Base-by-base conservation (phyloP, 495 filamentous ascomycete species). In the Penicillium salamii region DNA sequence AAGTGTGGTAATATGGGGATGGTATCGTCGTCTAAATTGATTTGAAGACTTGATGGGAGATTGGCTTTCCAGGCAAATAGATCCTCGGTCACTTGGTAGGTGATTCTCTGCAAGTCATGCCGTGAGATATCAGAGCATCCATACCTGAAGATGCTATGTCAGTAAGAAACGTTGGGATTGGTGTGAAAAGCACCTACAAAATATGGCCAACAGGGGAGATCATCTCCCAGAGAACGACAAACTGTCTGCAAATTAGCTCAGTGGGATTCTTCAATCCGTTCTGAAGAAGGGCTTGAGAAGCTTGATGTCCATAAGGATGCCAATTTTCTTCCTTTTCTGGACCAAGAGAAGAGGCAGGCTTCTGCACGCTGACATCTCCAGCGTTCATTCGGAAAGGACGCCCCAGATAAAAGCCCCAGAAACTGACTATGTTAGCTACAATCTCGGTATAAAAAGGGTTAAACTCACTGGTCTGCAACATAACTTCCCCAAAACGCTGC, bases 401-500 rank as follows among this genome's bases (percentile, higher is more conserved):
- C 21, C 74, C 74, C 1, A 79, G 47, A 46, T 77, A 76, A 46
- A 78, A 75, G 2, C 71, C 75, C 75, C 72, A 77, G 42, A 74
- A 74, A 46, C 73, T 76, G 35, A 1, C 3, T 32, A 32, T 6
- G 38, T 49, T 33, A 45, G 26, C 39, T 3, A 21, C 31, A 18
- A 21, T 19, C 0, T 8, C n/a, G n/a, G n/a, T 6, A 17, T 21
- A n/a, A 6, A 29, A 18, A n/a, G 13, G 14, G 2, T 4, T 18
- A 20, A 5, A 62, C 71, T 67, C 53, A 77, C 75, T 77, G 69
- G 33, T 79, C 75, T 24, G 72, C 70, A 18, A 70, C 60, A 53
- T 75, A 79, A n/a, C 68, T 75, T 11, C 72, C 76, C 76, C 76
- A 78, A 39, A 79, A 79, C 6, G 69, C 58, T 9, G 71, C 59